phyloP scores from a whole-genome alignment of 2,329 filamentous ascomycete species.

The Parasarocladium wereldwijsianum region DNA sequence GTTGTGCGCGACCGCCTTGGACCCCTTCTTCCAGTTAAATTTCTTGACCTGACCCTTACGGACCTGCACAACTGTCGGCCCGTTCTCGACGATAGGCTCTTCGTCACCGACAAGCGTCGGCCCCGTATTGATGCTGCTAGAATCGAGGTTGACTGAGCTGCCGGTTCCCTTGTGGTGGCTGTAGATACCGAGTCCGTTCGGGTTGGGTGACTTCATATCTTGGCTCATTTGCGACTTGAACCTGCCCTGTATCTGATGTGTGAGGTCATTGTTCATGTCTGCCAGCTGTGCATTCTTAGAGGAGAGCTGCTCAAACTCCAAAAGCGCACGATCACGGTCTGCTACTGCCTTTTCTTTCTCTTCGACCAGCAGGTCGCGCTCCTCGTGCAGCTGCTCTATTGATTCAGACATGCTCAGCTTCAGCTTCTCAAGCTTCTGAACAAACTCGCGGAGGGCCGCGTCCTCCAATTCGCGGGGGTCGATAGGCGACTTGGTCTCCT shows the following conservation, averaged over 20 bases:
- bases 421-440: slow-evolving; percentile 54
- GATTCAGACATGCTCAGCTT: slow-evolving; percentile 41
- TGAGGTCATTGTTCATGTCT: slow-evolving; percentile 89
- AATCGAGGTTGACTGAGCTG: slow-evolving; percentile 36
- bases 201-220: slow-evolving; percentile 32
- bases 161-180: slow-evolving; percentile 35
- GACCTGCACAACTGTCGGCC: slow-evolving; percentile 90
- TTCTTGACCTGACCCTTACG: slow-evolving; percentile 89
- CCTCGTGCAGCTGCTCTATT: slow-evolving; percentile 47
- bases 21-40: slow-evolving; percentile 98
- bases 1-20: slow-evolving; percentile 85
- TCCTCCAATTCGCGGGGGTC: slow-evolving; percentile 76
- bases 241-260: slow-evolving; percentile 83
- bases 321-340: slow-evolving; percentile 81
- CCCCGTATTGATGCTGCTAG: slow-evolving; percentile 38
- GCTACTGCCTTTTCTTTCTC: slow-evolving; percentile 71
- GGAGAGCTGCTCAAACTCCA: slow-evolving; percentile 91
- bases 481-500: slow-evolving; percentile 65
- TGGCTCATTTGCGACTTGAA: slow-evolving; percentile 64
- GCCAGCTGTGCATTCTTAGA: slow-evolving; percentile 88
- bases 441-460: slow-evolving; percentile 79
- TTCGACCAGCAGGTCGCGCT: slow-evolving; percentile 69
- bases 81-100: slow-evolving; percentile 51
- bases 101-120: slow-evolving; percentile 47
- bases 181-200: slow-evolving; percentile 42